phyloP scores from a whole-genome alignment of 768 basidiomycete genomes.

The Holtermannia corniformis region DNA sequence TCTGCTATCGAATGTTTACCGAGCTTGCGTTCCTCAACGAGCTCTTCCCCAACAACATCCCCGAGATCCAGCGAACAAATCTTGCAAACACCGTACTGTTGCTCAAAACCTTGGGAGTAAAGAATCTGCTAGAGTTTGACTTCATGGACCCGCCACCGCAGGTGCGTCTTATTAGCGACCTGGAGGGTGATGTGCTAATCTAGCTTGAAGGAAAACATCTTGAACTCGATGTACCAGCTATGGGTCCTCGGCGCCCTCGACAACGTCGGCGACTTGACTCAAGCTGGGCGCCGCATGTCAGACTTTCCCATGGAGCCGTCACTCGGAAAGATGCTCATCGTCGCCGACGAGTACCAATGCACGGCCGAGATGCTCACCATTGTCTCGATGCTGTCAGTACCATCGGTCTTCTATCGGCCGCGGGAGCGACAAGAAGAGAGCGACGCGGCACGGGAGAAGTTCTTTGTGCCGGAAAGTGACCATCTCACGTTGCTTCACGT shows the following conservation, averaged over 20 bases:
- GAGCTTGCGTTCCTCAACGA: conserved; percentile 96
- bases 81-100: conserved; percentile 91
- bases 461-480: conserved; percentile 96
- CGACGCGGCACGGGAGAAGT: conserved; percentile 95
- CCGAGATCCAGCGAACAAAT: conserved; percentile 97
- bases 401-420: conserved; percentile 93
- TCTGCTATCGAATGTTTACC: conserved; percentile 93
- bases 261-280: conserved; percentile 92
- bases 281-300: conserved; percentile 89
- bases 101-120: conserved; percentile 91
- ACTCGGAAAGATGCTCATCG: conserved; percentile 98
- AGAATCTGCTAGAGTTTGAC: conserved; percentile 94
- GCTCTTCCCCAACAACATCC: conserved; percentile 88
- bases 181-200: background rate
- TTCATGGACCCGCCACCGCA: conserved; percentile 99
- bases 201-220: conserved; percentile 69
- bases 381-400: conserved; percentile 97
- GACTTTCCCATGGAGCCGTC: conserved; percentile 99
- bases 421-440: conserved; percentile 96
- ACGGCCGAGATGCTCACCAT: conserved; percentile 95
- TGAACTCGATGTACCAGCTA: conserved; percentile 99
- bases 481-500: conserved; percentile 92
- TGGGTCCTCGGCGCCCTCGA: conserved; percentile 98
- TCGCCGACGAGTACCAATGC: conserved; percentile 84
- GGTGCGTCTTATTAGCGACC: conserved; percentile 43